Evolutionary conservation across 108 stramenopile genomes (phyloP), one percentile per base, ranked within the genome.

Genomic region (Nitzschia sp.): DNA sequence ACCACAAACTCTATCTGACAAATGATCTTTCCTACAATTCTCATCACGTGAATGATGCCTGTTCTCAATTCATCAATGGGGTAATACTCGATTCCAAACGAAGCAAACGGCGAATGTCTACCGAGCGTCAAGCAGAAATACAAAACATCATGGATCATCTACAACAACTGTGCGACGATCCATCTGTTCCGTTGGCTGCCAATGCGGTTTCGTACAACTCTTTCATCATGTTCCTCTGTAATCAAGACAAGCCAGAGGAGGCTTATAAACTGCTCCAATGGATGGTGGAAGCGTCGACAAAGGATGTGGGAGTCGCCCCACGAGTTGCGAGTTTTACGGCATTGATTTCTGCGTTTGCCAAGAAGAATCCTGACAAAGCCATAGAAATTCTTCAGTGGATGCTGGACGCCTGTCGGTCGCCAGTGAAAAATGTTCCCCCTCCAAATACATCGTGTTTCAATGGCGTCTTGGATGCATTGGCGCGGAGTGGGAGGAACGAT

Each of bases 391-490:
- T 77, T 28, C 59, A 77, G 31, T 77, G 76, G 76, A 77, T 77
- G 76, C 34, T 77, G 56, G 31, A 61, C 0, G 6, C 25, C 29
- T 42, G 57, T 38, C 23, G 63, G 0, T n/a, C 1, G 26, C 24
- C 13, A 38, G 13, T n/a, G 27, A 59, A 33, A 13, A 8, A 42
- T 11, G 30, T 25, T 49, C 76, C 68, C 1, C 33, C 57, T 49
- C 78, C 78, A 19, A 72, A 79, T 48, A 17, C 17, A n/a, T 28
- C 36, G 24, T 79, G 71, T 56, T 79, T 72, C 63, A 79, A 79
- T 64, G 71, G 30, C 6, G 28, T 79, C 24, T 51, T 73, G 38
- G 56, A 79, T 61, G 78, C 78, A 19, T 69, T 56, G 45, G 78
- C 78, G 2, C 63, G 47, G 66, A 29, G 59, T 28, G 66, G 71